Evolutionary conservation across 1,284 basidiomycete genomes (phyloP).

Genomic region (Phylloboletellus chloephorus): DNA sequence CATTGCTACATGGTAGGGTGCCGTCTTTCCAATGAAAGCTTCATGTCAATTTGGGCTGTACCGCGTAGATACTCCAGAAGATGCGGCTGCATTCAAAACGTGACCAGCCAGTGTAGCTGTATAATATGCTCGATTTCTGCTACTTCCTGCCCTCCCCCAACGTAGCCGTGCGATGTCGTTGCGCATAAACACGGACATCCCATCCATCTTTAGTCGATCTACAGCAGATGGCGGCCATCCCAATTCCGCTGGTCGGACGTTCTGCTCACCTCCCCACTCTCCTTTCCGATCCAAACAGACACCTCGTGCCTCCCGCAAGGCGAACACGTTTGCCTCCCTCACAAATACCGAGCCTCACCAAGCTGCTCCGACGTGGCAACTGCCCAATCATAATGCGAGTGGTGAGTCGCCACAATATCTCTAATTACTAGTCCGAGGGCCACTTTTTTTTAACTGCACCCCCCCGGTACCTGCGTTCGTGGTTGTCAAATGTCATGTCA

Average conservation of each 20-base stretch:
- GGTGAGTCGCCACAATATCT: slow-evolving; percentile 24
- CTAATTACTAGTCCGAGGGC: slow-evolving; percentile 13
- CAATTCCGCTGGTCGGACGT: slow-evolving; percentile 11
- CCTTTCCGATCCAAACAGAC: slow-evolving; percentile 21
- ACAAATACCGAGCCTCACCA: slow-evolving; percentile 32
- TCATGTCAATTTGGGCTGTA: slow-evolving; percentile 15
- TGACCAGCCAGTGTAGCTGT: slow-evolving; percentile 18
- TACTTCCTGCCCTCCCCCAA: slow-evolving; percentile 8
- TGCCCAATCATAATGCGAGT: slow-evolving; percentile 26
- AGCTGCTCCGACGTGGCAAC: slow-evolving; percentile 21
- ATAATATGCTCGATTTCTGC: slow-evolving; percentile 20
- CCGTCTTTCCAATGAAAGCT: slow-evolving; percentile 7
- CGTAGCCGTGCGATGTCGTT: slow-evolving; percentile 25
- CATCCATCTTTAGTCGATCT: slow-evolving; percentile 19
- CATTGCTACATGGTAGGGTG: slow-evolving; percentile 15
- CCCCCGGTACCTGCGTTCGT: slow-evolving; percentile 17
- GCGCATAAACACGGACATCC: slow-evolving; percentile 28
- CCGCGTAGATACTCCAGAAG: slow-evolving; percentile 7
- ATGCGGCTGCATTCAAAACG: slow-evolving; percentile 25
- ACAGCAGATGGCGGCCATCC: slow-evolving; percentile 14
- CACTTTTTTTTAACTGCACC: slow-evolving; percentile 17
- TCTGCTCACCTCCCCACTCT: slow-evolving; percentile 17
- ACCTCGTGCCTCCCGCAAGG: slow-evolving; percentile 32
- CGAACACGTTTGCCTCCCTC: slow-evolving; percentile 29
- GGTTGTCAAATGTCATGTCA: slow-evolving; percentile 21